Evolutionary conservation across 768 basidiomycete species (phyloP).

Genomic region (Lactarius vividus): DNA sequence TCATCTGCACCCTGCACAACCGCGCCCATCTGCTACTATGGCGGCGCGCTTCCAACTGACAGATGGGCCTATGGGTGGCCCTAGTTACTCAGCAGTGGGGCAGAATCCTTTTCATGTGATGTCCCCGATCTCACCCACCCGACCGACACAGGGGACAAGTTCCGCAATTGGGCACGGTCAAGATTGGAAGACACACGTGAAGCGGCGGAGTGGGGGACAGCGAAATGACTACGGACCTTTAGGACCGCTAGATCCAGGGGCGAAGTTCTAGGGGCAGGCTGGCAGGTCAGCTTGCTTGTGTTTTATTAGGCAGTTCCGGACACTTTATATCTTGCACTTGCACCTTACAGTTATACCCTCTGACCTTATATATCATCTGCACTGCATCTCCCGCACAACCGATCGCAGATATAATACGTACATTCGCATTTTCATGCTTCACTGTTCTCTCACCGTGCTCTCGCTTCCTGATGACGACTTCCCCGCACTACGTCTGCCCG

Average conservation of each 20-base stretch:
- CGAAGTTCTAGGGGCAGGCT: conserved; percentile 29
- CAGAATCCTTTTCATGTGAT: conserved; percentile 26
- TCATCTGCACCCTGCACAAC: conserved; percentile 32
- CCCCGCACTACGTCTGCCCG: background rate
- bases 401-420: conserved; percentile 21
- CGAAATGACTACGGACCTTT: conserved; percentile 47
- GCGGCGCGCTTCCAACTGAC: conserved; percentile 61
- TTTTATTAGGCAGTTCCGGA: conserved; percentile 12
- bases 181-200: conserved; percentile 41
- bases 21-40: conserved; percentile 38
- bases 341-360: conserved; percentile 25
- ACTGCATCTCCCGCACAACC: conserved; percentile 16
- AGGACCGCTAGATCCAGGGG: conserved; percentile 41
- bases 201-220: conserved; percentile 40
- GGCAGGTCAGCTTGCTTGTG: conserved; percentile 22
- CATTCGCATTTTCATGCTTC: conserved; percentile 19
- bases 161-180: conserved; percentile 34
- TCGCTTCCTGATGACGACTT: conserved; percentile 16
- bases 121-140: conserved; percentile 36
- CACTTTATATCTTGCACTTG: conserved; percentile 24
- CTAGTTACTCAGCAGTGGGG: conserved; percentile 22
- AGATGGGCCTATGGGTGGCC: conserved; percentile 38
- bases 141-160: conserved; percentile 35
- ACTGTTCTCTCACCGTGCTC: conserved; percentile 17
- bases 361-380: conserved; percentile 15